These are phyloP conservation scores for Nannochloropsis salina DNA, from an alignment of 108 stramenopile species.

Conservation along the genomic window DNA sequence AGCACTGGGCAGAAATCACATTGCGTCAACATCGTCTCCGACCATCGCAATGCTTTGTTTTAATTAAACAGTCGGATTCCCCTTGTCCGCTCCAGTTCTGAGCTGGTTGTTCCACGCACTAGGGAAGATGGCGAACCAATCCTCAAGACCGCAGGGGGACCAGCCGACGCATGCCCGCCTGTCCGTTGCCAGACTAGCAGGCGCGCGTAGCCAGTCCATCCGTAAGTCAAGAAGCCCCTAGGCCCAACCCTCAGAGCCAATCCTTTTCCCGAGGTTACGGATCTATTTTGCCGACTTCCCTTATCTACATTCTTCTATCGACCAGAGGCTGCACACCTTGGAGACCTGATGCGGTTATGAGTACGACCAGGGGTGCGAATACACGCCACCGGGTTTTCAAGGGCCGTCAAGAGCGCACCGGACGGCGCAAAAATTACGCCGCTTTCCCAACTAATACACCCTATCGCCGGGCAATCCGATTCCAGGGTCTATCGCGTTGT, in stretches of 20 bases:
- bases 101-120: conserved; percentile 46
- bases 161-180: conserved; percentile 33
- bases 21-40: conserved; percentile 50
- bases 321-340: conserved; percentile 89
- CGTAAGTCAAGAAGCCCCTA: conserved; percentile 18
- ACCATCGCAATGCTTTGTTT: conserved; percentile 56
- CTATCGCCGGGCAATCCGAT: conserved; percentile 80
- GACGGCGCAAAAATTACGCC: conserved; percentile 68
- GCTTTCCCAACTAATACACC: conserved; percentile 70
- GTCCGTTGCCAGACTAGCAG: background rate
- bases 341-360: conserved; percentile 97
- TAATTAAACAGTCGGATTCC: conserved; percentile 56
- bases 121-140: conserved; percentile 35
- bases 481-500: conserved; percentile 73
- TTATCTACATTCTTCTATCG: conserved; percentile 95
- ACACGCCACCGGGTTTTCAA: conserved; percentile 80
- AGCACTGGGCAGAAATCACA: conserved; percentile 58
- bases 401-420: conserved; percentile 77
- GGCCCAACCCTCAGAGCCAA: conserved; percentile 52
- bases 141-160: conserved; percentile 29
- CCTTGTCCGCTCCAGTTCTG: conserved; percentile 58
- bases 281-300: conserved; percentile 58
- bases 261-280: conserved; percentile 57
- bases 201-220: background rate
- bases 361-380: conserved; percentile 78